Evolutionary conservation across 2,329 filamentous ascomycete genomes (phyloP).

Genomic region (Colletotrichum sp.): DNA sequence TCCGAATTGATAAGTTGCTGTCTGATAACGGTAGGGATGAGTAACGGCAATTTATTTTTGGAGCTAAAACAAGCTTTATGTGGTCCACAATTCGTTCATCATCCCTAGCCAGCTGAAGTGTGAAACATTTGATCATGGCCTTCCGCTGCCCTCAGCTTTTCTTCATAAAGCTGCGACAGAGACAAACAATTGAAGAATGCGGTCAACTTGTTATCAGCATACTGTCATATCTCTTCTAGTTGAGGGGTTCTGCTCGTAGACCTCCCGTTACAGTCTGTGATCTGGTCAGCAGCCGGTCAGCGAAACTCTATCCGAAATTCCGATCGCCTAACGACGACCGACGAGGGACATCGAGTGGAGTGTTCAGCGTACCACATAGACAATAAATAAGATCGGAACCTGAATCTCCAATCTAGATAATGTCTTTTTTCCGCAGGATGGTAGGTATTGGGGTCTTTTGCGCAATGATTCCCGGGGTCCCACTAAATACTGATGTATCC

Average conservation of each 20-base stretch:
- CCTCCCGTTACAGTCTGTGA: neutral
- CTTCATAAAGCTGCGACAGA: neutral
- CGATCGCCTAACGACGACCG: neutral
- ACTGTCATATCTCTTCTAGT: neutral
- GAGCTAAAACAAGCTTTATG: conserved; percentile 7
- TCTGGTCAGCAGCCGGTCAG: neutral
- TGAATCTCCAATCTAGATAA: neutral
- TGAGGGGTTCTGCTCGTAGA: fast-evolving
- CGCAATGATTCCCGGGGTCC: neutral
- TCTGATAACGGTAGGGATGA: neutral
- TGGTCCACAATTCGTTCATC: neutral
- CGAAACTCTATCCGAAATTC: neutral
- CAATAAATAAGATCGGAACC: neutral
- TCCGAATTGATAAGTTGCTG: neutral
- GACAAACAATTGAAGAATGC: neutral
- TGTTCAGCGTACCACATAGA: neutral
- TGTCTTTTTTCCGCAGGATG: neutral
- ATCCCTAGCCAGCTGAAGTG: neutral
- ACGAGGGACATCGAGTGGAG: neutral
- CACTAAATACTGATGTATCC: neutral
- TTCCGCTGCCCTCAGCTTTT: neutral
- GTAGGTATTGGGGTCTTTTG: too few species aligned
- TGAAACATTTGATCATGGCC: neutral
- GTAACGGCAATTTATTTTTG: conserved; percentile 3
- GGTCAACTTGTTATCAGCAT: neutral